Evolutionary conservation across 2,329 filamentous ascomycete species (phyloP).

Genomic region (Alternaria sp.): DNA sequence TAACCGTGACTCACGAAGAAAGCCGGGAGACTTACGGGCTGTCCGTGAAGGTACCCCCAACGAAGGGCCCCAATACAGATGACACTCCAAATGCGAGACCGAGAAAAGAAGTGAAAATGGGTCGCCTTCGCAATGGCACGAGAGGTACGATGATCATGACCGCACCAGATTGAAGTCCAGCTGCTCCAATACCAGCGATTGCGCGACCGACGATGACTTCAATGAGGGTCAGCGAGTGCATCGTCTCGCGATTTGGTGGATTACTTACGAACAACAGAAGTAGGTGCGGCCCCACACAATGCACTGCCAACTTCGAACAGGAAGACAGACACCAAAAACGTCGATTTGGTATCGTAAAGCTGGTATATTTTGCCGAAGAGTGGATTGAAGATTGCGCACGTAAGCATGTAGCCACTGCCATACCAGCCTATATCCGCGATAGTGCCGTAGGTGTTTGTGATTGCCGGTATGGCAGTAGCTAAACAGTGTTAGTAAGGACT

Average conservation of each 20-base stretch:
- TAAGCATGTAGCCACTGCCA: conserved; percentile 52
- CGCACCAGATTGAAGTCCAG: conserved; percentile 49
- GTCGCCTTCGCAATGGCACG: conserved; percentile 53
- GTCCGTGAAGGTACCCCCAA: conserved; percentile 47
- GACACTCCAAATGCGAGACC: conserved; percentile 55
- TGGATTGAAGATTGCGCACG: conserved; percentile 54
- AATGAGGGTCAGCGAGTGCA: background rate
- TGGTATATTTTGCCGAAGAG: conserved; percentile 57
- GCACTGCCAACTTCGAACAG: conserved; percentile 54
- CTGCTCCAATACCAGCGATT: conserved; percentile 56
- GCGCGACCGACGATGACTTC: conserved; percentile 56
- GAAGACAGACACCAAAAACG: conserved; percentile 46
- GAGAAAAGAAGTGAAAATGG: conserved; percentile 54
- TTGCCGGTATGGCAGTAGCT: conserved; percentile 34
- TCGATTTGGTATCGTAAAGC: conserved; percentile 50
- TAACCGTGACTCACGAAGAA: background rate
- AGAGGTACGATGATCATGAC: conserved; percentile 52
- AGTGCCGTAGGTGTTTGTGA: conserved; percentile 36
- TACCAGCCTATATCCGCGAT: conserved; percentile 41
- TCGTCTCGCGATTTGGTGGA: too few species aligned
- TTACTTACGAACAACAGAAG: conserved; percentile 40
- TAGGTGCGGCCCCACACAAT: conserved; percentile 51
- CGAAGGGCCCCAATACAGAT: conserved; percentile 34
- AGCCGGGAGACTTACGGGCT: conserved; percentile 27
- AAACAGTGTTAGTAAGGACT: background rate